A percentile compares a stretch with the other conserved stretches of the same genome.
These are phyloP conservation scores for Heritiera fomes DNA, from an alignment of 345 rosid species.

Conservation along the genomic window DNA sequence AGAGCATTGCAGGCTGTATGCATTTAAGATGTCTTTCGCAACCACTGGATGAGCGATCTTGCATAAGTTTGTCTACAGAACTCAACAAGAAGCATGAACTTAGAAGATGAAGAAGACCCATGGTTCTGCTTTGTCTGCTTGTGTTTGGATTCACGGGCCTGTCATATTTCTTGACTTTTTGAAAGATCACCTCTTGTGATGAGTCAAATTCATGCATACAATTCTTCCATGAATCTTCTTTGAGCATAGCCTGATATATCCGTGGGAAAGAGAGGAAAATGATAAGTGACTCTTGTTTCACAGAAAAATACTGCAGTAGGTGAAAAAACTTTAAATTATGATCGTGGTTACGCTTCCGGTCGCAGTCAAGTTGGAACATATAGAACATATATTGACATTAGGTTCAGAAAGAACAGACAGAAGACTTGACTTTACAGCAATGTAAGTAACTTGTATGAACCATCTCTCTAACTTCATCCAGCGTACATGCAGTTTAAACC, in stretches of 20 bases:
- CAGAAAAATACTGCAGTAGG: not conserved
- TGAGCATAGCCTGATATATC: not conserved
- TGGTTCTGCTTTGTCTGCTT: not conserved
- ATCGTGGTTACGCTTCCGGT: too few relatives aligned
- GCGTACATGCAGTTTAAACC: not conserved
- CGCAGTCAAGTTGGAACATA: too few relatives aligned
- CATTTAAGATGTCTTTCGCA: not conserved
- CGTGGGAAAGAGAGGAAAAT: not conserved
- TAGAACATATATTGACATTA: too few relatives aligned
- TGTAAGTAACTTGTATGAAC: conserved; percentile 22
- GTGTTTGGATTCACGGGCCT: conserved; percentile 1
- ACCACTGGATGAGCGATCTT: too few relatives aligned
- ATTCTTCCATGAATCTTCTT: not conserved
- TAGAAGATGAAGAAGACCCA: not conserved
- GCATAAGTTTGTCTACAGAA: not conserved
- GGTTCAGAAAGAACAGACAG: not conserved
- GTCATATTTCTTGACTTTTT: not conserved
- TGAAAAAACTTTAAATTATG: too few relatives aligned
- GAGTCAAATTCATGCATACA: not conserved
- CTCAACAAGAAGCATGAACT: not conserved
- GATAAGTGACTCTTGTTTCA: not conserved
- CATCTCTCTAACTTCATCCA: not conserved
- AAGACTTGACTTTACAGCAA: conserved; percentile 29
- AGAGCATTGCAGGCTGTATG: not conserved
- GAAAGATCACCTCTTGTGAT: not conserved